Base-by-base conservation (phyloP, 352 stramenopile genomes). In the Pythium rhizo-oryzae region DNA sequence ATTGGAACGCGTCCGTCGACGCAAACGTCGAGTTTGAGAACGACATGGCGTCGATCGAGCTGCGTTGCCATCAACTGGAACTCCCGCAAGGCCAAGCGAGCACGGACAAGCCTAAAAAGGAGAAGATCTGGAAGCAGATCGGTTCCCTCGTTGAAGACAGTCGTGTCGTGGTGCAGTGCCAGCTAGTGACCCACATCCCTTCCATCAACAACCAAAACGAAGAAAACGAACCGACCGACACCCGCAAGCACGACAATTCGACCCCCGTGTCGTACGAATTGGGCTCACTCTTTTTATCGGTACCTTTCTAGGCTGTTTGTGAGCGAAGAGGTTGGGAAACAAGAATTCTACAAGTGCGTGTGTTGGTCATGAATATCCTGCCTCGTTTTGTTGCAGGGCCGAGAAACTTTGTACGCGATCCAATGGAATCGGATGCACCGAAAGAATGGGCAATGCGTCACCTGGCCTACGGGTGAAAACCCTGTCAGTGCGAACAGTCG, bases 121-220 rank as follows among this genome's bases (percentile, higher is more conserved):
- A 67, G 11, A 91, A 90, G 68, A 15, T 89, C 8, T 93, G 85
- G 85, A 91, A 81, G 62, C 85, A 92, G 61, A 81, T 93, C 25
- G 84, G 85, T 19, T 91, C 82, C 33, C 65, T 93, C 7, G 74
- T 91, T 39, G 80, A 93, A 44, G 70, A 70, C 21, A 90, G 76
- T 49, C 76, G 76, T 13, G 76, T 89, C 21, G 80, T 94, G 23
- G 75, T 94, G n/a, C 87, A 92, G 64, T 92, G 82, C 51, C 86
- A 94, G 67, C 72, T 92, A 46, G 76, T 88, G 2, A 65, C 63
- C 4, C 21, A 24, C 44, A 15, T 37, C 15, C 24, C 9, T 47
- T 47, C 41, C 18, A 47, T 1, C 39, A 59, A 71, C 47, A 28
- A 30, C 50, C 37, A 52, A 28, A 50, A n/a, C 24, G n/a, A 28